Base-by-base conservation (phyloP, 306 rosid species). In the Vigna angularis region DNA sequence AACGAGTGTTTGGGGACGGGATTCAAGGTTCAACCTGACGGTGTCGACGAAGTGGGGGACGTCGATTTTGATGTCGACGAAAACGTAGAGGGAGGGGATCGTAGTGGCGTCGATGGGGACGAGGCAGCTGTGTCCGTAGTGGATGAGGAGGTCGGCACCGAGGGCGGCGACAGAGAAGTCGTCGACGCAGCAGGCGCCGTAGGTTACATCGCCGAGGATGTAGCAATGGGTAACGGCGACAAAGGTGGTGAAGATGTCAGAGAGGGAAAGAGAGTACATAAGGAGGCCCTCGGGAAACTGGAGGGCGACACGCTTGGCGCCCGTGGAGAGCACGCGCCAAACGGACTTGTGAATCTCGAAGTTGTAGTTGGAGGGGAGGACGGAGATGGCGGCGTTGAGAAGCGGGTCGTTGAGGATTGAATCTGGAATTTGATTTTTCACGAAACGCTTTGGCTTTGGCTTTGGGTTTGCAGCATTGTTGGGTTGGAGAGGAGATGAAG, bases 231-330 rank as follows among this genome's bases (percentile, higher is more conserved):
- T 42, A 73, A 88, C 98, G 1, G 73, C 81, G 36, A 89, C 91
- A 75, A 88, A 89, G 57, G 93, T 79, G 78, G 98, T 85, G 88
- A 93, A 83, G 83, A 93, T 93, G 61, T 93, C 97, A 34, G 98
- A 90, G 72, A 93, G 89, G 11, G 86, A 82, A 13, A 93, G 88
- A 24, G 98, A 91, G 82, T 89, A 93, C 97, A 93, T 93, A 80
- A 93, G 98, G 62, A 93, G 97, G 34, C 98, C 98, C 75, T 93
- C 98, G 0, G 98, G 97, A 51, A 91, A 90, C 63, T 91, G 97
- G 22, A 93, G 95, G 12, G 97, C 97, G 24, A 93, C 86, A 53
- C 90, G 89, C 65, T 88, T 75, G 68, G 97, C 89, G 4, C 63
- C 22, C 1, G 92, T 70, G 82, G 98, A 93, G 59, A 81, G 86